Evolutionary conservation across 1,139 yeast genomes (phyloP).

Genomic region (Debaryomyces sp.): DNA sequence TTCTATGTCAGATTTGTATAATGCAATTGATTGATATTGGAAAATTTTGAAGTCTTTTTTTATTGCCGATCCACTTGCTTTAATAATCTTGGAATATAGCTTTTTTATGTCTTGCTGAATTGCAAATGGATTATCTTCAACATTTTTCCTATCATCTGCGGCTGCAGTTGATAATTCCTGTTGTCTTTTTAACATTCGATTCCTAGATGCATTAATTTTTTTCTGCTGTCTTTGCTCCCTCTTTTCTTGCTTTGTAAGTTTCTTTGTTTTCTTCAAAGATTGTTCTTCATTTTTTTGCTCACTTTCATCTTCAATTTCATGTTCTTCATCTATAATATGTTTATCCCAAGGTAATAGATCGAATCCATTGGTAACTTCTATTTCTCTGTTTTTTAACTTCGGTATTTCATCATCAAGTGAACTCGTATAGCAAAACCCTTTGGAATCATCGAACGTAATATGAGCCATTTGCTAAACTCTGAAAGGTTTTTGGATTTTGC

Average conservation of each 20-base stretch:
- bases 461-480: neutral
- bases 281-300: conserved; percentile 11
- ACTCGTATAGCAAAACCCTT: conserved; percentile 24
- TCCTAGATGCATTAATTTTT: conserved; percentile 28
- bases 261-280: conserved; percentile 16
- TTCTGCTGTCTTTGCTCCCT: conserved; percentile 33
- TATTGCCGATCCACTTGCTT: conserved; percentile 12
- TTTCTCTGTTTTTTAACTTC: neutral
- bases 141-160: neutral
- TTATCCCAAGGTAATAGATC: conserved; percentile 33
- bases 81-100: conserved; percentile 19
- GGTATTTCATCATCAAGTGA: conserved; percentile 2
- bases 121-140: conserved; percentile 22
- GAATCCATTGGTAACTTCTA: conserved; percentile 27
- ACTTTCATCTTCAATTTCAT: conserved; percentile 11
- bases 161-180: conserved; percentile 13
- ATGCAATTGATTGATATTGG: conserved; percentile 44
- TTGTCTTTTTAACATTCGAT: conserved; percentile 21
- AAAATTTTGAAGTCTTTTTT: conserved; percentile 30
- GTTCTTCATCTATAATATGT: conserved; percentile 12
- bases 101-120: conserved; percentile 26
- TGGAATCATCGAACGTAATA: conserved; percentile 21
- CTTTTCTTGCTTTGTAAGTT: conserved; percentile 32
- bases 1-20: conserved; percentile 40
- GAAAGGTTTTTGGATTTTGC: neutral